These are phyloP conservation scores for Alloteropsis semialata DNA, from an alignment of 176 grass and related monocot genomes.

Conservation along the genomic window DNA sequence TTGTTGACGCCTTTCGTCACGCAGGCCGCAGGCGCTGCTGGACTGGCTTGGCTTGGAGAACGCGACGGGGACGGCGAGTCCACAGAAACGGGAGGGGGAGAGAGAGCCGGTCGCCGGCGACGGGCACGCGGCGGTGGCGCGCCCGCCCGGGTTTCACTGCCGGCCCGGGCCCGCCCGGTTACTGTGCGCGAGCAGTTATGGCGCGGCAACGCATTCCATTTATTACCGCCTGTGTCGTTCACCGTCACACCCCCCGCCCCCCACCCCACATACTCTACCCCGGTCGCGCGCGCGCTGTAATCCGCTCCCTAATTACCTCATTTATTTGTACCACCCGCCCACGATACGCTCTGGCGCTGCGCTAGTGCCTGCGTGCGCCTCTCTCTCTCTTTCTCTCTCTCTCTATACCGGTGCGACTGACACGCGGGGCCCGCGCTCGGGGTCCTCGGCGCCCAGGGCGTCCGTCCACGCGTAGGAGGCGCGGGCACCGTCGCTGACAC, in stretches of 20 bases:
- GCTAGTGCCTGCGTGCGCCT: background rate
- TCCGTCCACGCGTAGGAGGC: background rate
- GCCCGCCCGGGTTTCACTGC: background rate
- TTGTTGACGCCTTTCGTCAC: background rate
- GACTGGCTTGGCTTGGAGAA: background rate
- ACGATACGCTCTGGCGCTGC: conserved; percentile 1
- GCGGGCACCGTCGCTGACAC: background rate
- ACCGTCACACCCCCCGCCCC: background rate
- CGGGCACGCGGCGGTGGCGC: background rate
- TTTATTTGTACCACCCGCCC: conserved; percentile 34
- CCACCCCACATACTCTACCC: too few species aligned
- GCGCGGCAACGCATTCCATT: conserved; percentile 27
- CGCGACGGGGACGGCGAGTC: background rate
- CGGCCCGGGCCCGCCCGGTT: conserved; percentile 5
- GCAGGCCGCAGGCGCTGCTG: too few species aligned
- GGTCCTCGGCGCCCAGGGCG: background rate
- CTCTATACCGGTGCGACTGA: background rate
- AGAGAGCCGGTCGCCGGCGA: background rate
- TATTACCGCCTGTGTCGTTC: conserved; percentile 12
- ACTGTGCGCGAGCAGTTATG: conserved; percentile 34
- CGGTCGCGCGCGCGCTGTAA: conserved; percentile 14
- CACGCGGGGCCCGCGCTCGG: background rate
- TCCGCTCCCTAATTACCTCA: conserved; percentile 41
- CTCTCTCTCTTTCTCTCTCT: background rate
- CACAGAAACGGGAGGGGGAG: too few species aligned